Conservation (phyloP, 2,329 filamentous ascomycete genomes). For the Alternaria triticina region DNA sequence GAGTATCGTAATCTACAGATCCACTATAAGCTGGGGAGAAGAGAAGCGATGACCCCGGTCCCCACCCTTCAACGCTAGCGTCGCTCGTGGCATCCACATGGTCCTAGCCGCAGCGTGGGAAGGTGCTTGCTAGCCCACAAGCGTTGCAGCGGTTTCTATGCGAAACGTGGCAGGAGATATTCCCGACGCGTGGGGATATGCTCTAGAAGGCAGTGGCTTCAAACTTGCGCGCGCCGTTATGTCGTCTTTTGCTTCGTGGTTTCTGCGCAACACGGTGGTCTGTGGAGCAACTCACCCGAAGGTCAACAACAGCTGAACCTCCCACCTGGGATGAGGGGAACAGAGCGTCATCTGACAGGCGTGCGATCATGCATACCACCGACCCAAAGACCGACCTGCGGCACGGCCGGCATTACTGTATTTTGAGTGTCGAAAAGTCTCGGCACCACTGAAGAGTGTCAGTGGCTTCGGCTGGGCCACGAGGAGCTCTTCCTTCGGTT, state of each 20-base stretch:
- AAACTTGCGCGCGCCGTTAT: neutral
- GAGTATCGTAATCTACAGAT: slow-evolving; percentile 13
- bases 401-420: slow-evolving; percentile 1
- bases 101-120: neutral
- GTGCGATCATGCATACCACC: slow-evolving; percentile 5
- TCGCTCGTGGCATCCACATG: slow-evolving; percentile 7
- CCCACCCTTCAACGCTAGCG: slow-evolving; percentile 12
- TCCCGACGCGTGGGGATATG: neutral
- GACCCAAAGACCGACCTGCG: slow-evolving; percentile 1
- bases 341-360: slow-evolving; percentile 15
- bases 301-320: neutral
- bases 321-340: slow-evolving; percentile 2
- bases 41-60: slow-evolving; percentile 4
- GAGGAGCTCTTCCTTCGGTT: slow-evolving; percentile 4
- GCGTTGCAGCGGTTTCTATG: slow-evolving; percentile 3
- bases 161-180: neutral
- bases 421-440: slow-evolving; percentile 1
- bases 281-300: neutral
- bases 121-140: slow-evolving; percentile 1
- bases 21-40: slow-evolving; percentile 19
- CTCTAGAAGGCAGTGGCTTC: neutral
- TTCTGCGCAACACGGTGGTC: slow-evolving; percentile 6
- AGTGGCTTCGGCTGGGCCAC: slow-evolving; percentile 12
- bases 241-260: neutral
- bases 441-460: slow-evolving; percentile 3